Conservation (phyloP, 148 eudicot species). For the Suaeda aralocaspica region DNA sequence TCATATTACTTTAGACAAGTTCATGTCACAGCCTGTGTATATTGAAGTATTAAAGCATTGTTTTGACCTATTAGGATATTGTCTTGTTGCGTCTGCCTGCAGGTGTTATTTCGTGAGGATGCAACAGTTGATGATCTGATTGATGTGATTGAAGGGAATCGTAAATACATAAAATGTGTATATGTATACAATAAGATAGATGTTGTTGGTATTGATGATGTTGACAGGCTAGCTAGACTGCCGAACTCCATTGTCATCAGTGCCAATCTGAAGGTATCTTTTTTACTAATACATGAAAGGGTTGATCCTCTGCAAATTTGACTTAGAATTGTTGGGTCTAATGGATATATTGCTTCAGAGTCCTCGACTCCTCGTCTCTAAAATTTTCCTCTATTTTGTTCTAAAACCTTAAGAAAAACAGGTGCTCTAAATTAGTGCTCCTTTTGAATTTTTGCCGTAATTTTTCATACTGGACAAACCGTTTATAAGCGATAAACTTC, state of each 20-base stretch:
- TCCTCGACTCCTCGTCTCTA: not conserved
- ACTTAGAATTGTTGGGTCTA: too few species aligned
- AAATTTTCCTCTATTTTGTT: not conserved
- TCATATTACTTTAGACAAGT: not conserved
- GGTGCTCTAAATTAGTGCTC: not conserved
- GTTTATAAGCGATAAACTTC: not conserved
- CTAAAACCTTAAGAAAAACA: too few species aligned
- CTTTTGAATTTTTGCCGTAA: not conserved
- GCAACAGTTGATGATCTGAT: slow-evolving; percentile 98
- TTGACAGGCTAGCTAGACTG: slow-evolving; percentile 88
- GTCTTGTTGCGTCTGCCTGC: slow-evolving; percentile 18
- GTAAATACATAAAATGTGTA: slow-evolving; percentile 95
- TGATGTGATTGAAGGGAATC: slow-evolving; percentile 98
- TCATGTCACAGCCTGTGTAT: not conserved
- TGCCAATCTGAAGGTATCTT: slow-evolving; percentile 74
- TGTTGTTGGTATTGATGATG: slow-evolving; percentile 98
- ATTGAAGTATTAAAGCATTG: not conserved
- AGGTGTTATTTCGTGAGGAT: slow-evolving; percentile 98
- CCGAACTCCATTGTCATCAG: slow-evolving; percentile 96
- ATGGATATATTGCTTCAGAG: too few species aligned
- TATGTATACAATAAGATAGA: slow-evolving; percentile 99
- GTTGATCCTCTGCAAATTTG: not conserved
- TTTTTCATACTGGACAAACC: not conserved
- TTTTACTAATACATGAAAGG: not conserved
- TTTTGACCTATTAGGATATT: slow-evolving; percentile 1